phyloP scores from a whole-genome alignment of 352 stramenopile genomes.

The Phytophthora crassamura region DNA sequence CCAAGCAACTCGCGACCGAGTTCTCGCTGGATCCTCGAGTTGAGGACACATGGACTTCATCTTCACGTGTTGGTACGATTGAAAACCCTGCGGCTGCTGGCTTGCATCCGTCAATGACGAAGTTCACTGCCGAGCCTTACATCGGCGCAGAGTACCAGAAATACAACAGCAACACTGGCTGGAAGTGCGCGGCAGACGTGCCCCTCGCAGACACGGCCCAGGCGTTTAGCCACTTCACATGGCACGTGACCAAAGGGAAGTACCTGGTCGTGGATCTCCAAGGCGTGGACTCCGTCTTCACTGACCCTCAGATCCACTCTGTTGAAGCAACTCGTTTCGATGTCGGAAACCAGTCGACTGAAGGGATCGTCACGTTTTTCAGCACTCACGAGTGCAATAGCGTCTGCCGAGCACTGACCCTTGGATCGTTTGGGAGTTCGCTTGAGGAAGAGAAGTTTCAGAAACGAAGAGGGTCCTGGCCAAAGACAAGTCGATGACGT shows the following conservation, averaged over 20 bases:
- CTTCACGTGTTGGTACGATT: slow-evolving; percentile 50
- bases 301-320: slow-evolving; percentile 56
- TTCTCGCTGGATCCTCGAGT: slow-evolving; percentile 27
- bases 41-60: slow-evolving; percentile 56
- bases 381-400: slow-evolving; percentile 44
- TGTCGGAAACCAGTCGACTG: slow-evolving; percentile 30
- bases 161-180: slow-evolving; percentile 58
- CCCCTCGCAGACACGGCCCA: slow-evolving; percentile 33
- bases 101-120: slow-evolving; percentile 18
- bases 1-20: slow-evolving; percentile 50
- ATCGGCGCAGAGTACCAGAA: slow-evolving; percentile 50
- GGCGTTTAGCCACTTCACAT: slow-evolving; percentile 55
- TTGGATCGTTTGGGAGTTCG: slow-evolving; percentile 20
- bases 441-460: neutral
- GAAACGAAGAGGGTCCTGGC: no score
- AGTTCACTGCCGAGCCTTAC: slow-evolving; percentile 50
- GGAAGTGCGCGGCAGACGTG: slow-evolving; percentile 15
- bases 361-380: slow-evolving; percentile 49
- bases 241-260: slow-evolving; percentile 42
- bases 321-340: slow-evolving; percentile 25
- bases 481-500: slow-evolving; percentile 24
- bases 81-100: slow-evolving; percentile 20
- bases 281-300: slow-evolving; percentile 49
- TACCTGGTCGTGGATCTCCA: slow-evolving; percentile 53
- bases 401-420: slow-evolving; percentile 28